Evolutionary conservation across 108 stramenopile species (phyloP), one percentile per base, ranked within the genome.

Genomic region (Cyclotella choctawhatcheeana): DNA sequence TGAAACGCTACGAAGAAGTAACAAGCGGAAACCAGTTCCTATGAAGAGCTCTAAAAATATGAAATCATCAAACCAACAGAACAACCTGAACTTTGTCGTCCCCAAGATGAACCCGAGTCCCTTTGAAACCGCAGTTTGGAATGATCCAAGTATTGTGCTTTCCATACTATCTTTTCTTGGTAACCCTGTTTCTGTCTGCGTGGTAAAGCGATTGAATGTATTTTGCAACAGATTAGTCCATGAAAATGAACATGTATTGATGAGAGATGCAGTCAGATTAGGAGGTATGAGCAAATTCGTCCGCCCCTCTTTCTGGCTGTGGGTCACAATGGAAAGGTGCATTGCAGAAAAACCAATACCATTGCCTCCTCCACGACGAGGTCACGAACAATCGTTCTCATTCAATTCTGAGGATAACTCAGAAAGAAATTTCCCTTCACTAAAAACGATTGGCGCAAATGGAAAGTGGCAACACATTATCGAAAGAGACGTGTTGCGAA

Each of bases 221-320:
- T 79, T 80, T 27, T 95, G 91, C 55, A 74, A 70, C 13, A 67
- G 87, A 31, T 76, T 89, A 32, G 82, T 95, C 12, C 54, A 63
- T 44, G 87, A 90, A 60, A 89, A 95, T 51, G 88, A 92, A 54
- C 91, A 95, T 66, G 63, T 82, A 6, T 44, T 92, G 13, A 92
- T 95, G 84, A 70, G 87, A 44, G 84, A 89, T 72, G 94, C 94
- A 8, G 94, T 92, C 14, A 61, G 94, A 27, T 43, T 78, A 32
- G 94, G 94, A 69, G 94, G 94, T 3, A 73, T 95, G 58, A 84
- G 77, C 54, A 87, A 87, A 72, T 84, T 86, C 47, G 69, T 91
- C 32, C 69, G 94, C 40, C 91, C 94, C 7, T 81, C 89, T 27
- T 95, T 95, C 67, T 95, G 94, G 94, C 54, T 95, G 67, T 92